Conservation (phyloP, 1,284 basidiomycete genomes). For the Fistulinella cinereoalba region DNA sequence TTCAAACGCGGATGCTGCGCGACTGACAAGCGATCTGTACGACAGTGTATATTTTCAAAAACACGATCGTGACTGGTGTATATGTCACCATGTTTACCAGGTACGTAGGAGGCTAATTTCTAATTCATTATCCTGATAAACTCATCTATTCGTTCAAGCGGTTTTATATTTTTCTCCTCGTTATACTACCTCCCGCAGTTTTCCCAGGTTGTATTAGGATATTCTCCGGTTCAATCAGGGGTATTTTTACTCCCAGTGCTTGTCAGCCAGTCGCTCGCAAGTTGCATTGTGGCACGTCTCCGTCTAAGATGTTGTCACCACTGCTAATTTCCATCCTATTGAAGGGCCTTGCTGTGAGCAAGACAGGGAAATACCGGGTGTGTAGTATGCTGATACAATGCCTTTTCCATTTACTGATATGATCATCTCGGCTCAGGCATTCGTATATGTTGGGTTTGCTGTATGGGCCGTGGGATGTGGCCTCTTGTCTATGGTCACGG, state of each 20-base stretch:
- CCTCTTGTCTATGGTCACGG: conserved; percentile 59
- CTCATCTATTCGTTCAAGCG: conserved; percentile 30
- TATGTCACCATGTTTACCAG: conserved; percentile 68
- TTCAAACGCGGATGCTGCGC: not conserved
- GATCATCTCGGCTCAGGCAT: conserved; percentile 37
- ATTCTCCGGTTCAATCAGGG: conserved; percentile 29
- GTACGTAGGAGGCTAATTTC: conserved; percentile 33
- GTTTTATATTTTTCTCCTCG: conserved; percentile 59
- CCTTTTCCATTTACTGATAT: not conserved
- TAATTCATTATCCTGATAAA: not conserved
- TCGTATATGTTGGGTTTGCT: conserved; percentile 63
- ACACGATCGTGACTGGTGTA: conserved; percentile 65
- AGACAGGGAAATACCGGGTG: conserved; percentile 66
- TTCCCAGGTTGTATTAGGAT: conserved; percentile 70
- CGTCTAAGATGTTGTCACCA: not conserved
- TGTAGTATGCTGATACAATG: not conserved
- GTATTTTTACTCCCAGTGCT: conserved; percentile 35
- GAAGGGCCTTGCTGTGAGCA: conserved; percentile 62
- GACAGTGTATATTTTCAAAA: conserved; percentile 69
- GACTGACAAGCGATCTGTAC: not conserved
- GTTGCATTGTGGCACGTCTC: conserved; percentile 49
- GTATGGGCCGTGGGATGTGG: conserved; percentile 73
- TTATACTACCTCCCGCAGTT: conserved; percentile 71
- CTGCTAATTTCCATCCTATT: conserved; percentile 8
- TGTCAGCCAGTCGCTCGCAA: conserved; percentile 57